Evolutionary conservation across 1,139 yeast genomes (phyloP).

Genomic region (Debaryomyces coudertii): DNA sequence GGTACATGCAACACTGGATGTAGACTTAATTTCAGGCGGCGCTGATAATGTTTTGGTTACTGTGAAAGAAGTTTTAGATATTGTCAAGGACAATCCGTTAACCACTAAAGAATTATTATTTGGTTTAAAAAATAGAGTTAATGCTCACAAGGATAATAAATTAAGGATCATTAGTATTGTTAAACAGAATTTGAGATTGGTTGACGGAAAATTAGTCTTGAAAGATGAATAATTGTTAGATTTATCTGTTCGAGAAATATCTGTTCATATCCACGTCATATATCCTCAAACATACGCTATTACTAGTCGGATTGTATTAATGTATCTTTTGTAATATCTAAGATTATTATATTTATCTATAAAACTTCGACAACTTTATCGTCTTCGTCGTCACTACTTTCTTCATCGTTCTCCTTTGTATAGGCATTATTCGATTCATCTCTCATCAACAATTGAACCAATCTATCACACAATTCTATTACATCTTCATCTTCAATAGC

Average conservation of each 20-base stretch:
- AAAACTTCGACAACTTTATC: constrained; percentile 58
- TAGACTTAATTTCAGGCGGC: constrained; percentile 41
- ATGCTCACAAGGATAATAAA: constrained; percentile 70
- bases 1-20: constrained; percentile 18
- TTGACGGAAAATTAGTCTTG: constrained; percentile 66
- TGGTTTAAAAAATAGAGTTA: constrained; percentile 63
- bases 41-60: constrained; percentile 56
- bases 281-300: constrained; percentile 2
- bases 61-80: constrained; percentile 68
- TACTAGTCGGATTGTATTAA: neutral
- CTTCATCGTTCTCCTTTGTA: constrained; percentile 34
- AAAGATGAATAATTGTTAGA: constrained; percentile 34
- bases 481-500: constrained; percentile 65
- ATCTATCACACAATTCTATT: constrained; percentile 68
- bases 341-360: constrained; percentile 18
- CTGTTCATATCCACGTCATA: neutral
- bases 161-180: constrained; percentile 68
- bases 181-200: constrained; percentile 67
- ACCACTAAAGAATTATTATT: constrained; percentile 68
- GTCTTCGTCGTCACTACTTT: constrained; percentile 36
- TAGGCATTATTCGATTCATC: constrained; percentile 63
- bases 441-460: constrained; percentile 88
- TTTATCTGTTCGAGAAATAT: neutral
- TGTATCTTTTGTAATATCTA: neutral
- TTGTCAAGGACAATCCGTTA: constrained; percentile 64